A percentile compares a stretch with the other conserved stretches of the same genome.
Conservation (phyloP, 2,329 filamentous ascomycete genomes). For the Arthrobotrys sphaeroides region DNA sequence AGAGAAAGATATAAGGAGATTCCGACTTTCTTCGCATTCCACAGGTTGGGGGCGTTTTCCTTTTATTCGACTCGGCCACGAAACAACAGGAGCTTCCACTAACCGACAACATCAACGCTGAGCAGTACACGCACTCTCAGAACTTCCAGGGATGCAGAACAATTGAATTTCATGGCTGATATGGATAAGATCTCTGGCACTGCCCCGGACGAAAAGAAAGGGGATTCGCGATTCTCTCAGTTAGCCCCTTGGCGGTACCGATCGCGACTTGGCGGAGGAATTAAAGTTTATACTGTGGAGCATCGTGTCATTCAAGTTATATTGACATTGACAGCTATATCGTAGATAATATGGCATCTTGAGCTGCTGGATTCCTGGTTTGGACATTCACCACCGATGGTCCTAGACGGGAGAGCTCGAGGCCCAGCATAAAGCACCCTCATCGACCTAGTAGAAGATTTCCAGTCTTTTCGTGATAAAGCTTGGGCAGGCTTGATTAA, state of each 20-base stretch:
- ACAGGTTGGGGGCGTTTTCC: not conserved
- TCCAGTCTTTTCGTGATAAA: too few species aligned
- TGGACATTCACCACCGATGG: too few species aligned
- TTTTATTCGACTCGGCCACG: not conserved
- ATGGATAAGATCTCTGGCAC: slow-evolving; percentile 1
- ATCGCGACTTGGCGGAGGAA: not conserved
- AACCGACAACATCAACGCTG: not conserved
- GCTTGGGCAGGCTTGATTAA: too few species aligned
- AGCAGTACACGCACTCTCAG: not conserved
- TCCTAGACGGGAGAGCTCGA: too few species aligned
- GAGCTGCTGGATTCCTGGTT: too few species aligned
- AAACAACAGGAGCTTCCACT: not conserved
- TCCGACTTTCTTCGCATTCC: not conserved
- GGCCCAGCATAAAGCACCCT: too few species aligned
- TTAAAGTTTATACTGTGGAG: not conserved
- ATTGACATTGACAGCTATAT: too few species aligned
- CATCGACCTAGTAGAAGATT: too few species aligned
- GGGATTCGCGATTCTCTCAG: not conserved
- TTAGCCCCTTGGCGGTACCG: not conserved
- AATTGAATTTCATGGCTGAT: not conserved
- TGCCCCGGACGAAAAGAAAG: not conserved
- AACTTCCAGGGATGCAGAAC: not conserved
- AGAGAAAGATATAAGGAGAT: not conserved
- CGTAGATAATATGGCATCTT: too few species aligned
- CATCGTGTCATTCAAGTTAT: too few species aligned